These are phyloP conservation scores for Rugonectria rugulosa DNA, from an alignment of 2,329 filamentous ascomycete genomes.

Conservation along the genomic window DNA sequence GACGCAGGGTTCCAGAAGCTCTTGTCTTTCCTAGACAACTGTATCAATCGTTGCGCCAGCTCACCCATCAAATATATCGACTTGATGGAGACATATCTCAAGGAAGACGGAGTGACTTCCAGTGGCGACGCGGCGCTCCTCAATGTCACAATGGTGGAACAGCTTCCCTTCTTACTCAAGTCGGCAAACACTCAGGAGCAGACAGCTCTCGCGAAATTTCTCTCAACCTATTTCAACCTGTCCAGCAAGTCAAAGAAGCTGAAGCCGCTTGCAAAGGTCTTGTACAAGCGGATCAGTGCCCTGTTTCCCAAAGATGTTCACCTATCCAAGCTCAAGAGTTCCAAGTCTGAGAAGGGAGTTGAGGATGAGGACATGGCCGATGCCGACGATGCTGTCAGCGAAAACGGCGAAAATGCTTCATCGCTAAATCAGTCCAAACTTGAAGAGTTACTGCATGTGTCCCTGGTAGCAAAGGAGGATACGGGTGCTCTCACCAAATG, in stretches of 20 bases:
- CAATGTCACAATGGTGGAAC: conserved; percentile 75
- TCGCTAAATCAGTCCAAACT: conserved; percentile 54
- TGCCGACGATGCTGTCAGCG: conserved; percentile 7
- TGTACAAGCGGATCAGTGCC: conserved; percentile 44
- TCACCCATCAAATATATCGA: conserved; percentile 87
- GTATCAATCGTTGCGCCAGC: conserved; percentile 74
- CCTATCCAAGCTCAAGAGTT: conserved; percentile 31
- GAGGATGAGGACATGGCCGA: conserved; percentile 31
- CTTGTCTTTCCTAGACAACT: conserved; percentile 83
- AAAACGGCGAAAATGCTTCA: conserved; percentile 15
- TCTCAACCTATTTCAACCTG: conserved; percentile 64
- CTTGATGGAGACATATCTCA: conserved; percentile 60
- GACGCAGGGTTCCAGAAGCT: conserved; percentile 51
- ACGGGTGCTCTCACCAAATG: conserved; percentile 66
- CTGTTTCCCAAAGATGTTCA: conserved; percentile 41
- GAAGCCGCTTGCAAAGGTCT: conserved; percentile 33
- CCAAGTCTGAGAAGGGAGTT: conserved; percentile 18
- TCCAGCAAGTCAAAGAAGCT: conserved; percentile 60
- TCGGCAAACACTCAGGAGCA: conserved; percentile 53
- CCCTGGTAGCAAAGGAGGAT: conserved; percentile 57
- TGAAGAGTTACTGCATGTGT: conserved; percentile 58
- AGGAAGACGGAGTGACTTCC: conserved; percentile 38
- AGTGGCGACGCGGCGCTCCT: conserved; percentile 63
- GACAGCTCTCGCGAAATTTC: conserved; percentile 61
- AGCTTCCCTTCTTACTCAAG: conserved; percentile 74